Evolutionary conservation across 306 rosid genomes (phyloP).

Genomic region (Lithocarpus polystachyus): DNA sequence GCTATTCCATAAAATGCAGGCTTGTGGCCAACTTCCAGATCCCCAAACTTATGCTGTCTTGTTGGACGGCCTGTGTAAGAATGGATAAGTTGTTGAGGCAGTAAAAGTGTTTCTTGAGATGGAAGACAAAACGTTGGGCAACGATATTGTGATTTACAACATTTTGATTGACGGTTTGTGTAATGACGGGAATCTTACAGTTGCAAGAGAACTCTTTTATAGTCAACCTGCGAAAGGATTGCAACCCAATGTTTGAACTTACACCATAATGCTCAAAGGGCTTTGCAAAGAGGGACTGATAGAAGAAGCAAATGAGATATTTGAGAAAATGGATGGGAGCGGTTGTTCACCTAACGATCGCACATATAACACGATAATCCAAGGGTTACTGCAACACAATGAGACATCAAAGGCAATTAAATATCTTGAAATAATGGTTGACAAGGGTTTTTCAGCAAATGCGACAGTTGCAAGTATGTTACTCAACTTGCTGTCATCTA

Average conservation of each 20-base stretch:
- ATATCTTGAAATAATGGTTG: constrained; percentile 21
- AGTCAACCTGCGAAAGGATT: constrained; percentile 34
- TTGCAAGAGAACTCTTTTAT: constrained; percentile 33
- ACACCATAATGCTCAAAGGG: constrained; percentile 39
- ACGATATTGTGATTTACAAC: too few relatives aligned
- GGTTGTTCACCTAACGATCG: constrained; percentile 23
- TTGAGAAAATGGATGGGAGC: constrained; percentile 31
- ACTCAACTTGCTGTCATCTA: constrained; percentile 27
- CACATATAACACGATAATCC: constrained; percentile 41
- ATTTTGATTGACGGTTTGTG: too few relatives aligned
- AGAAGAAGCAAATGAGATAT: constrained; percentile 33
- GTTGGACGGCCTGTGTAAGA: too few relatives aligned
- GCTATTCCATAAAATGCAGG: too few relatives aligned
- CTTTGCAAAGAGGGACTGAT: too few relatives aligned
- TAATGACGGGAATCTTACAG: neutral
- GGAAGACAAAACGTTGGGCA: too few relatives aligned
- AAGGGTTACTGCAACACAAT: constrained; percentile 26
- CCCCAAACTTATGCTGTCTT: too few relatives aligned
- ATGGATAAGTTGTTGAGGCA: too few relatives aligned
- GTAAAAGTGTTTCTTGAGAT: too few relatives aligned
- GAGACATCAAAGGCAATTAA: constrained; percentile 27
- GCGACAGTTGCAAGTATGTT: constrained; percentile 28
- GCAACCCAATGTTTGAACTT: constrained; percentile 25
- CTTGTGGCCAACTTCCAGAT: too few relatives aligned
- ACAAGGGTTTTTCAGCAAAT: constrained; percentile 34